A percentile compares a stretch with the other conserved stretches of the same genome.
These are phyloP conservation scores for Agapanthus africanus DNA, from an alignment of 106 monocot species.

Conservation along the genomic window DNA sequence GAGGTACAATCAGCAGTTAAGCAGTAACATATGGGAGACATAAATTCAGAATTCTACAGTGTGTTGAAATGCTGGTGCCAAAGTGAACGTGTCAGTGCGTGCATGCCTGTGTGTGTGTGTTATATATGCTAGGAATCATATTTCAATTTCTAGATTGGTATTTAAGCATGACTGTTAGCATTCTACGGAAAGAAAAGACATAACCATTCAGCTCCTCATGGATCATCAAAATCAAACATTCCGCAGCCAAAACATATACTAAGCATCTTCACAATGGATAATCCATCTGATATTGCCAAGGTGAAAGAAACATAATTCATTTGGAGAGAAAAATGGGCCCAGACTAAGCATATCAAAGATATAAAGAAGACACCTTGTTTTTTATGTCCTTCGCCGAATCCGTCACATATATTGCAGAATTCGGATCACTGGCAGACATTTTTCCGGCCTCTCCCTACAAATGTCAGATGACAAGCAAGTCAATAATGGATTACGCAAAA, in stretches of 20 bases:
- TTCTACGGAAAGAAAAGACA: not conserved
- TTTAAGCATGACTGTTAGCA: not conserved
- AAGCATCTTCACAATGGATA: not conserved
- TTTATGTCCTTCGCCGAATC: slow-evolving; percentile 89
- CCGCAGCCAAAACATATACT: not conserved
- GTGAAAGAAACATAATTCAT: not conserved
- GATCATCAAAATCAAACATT: not conserved
- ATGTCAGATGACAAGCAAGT: not conserved
- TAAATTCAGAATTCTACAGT: too few relatives aligned
- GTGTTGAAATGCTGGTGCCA: too few relatives aligned
- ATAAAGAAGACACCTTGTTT: slow-evolving; percentile 56
- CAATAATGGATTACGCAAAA: not conserved
- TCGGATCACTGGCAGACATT: slow-evolving; percentile 98
- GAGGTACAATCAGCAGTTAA: too few relatives aligned
- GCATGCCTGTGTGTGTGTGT: too few relatives aligned
- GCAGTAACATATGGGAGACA: too few relatives aligned
- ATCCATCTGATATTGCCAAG: not conserved
- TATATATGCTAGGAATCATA: too few relatives aligned
- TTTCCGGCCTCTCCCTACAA: slow-evolving; percentile 87
- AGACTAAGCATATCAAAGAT: not conserved
- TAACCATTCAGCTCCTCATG: not conserved
- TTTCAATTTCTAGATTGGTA: not conserved
- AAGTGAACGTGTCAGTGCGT: too few relatives aligned
- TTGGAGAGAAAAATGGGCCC: not conserved
- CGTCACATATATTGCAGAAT: slow-evolving; percentile 98